phyloP scores from a whole-genome alignment of 2,329 filamentous ascomycete species.

The Fusarium pseudocircinatum region DNA sequence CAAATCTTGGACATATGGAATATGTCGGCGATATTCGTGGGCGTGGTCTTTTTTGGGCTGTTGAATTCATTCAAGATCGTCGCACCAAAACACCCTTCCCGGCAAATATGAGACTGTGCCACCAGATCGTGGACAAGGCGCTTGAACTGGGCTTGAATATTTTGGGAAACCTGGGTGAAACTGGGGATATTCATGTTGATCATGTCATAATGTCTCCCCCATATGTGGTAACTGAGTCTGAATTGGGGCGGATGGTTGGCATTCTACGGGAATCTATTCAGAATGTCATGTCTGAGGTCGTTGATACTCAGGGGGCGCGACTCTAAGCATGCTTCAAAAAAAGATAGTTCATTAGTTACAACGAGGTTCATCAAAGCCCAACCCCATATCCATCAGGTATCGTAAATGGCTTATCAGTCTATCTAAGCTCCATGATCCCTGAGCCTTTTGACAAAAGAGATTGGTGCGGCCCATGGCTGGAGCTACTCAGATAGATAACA shows the following conservation, averaged over 20 bases:
- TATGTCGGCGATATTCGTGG: constrained; percentile 1
- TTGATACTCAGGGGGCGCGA: not conserved
- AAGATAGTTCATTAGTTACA: not conserved
- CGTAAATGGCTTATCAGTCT: not conserved
- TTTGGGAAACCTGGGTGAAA: not conserved
- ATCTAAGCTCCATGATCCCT: not conserved
- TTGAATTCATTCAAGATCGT: constrained; percentile 1
- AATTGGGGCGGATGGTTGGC: not conserved
- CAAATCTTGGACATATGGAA: not conserved
- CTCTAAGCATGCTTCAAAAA: not conserved
- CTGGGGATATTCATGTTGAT: not conserved
- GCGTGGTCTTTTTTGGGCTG: constrained; percentile 4
- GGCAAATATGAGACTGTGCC: not conserved
- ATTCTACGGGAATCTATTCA: not conserved
- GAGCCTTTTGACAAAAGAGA: not conserved
- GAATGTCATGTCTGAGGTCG: not conserved
- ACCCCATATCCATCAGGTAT: not conserved
- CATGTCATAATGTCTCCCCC: constrained; percentile 1
- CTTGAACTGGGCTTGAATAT: not conserved
- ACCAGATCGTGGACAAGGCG: not conserved
- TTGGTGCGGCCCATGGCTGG: not conserved
- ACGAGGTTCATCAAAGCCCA: not conserved
- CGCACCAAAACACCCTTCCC: not conserved
- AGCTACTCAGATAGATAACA: not conserved
- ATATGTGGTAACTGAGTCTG: not conserved